Percentiles rank a stretch among this genome's conserved stretches.
Conservation (phyloP, 2,329 filamentous ascomycete genomes). For the Pestalotiopsis sp. region DNA sequence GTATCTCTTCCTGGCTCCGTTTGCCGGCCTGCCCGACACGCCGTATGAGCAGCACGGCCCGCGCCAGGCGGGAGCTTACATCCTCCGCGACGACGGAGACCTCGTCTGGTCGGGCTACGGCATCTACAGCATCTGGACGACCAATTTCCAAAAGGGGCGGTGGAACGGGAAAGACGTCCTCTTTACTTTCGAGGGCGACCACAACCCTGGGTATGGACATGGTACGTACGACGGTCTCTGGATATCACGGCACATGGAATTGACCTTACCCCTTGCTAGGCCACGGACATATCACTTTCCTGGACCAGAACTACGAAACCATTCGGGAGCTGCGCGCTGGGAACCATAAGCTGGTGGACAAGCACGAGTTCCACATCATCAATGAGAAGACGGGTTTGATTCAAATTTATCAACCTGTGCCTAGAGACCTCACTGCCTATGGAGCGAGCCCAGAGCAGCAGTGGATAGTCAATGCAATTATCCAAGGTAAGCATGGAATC, state of each 20-base stretch:
- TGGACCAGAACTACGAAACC: constrained; percentile 58
- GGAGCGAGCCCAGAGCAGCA: constrained; percentile 51
- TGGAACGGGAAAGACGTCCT: constrained; percentile 56
- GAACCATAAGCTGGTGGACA: constrained; percentile 51
- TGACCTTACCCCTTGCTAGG: constrained; percentile 21
- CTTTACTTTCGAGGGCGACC: constrained; percentile 56
- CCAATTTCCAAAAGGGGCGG: constrained; percentile 54
- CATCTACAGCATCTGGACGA: constrained; percentile 53
- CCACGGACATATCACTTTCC: constrained; percentile 54
- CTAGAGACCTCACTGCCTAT: constrained; percentile 45
- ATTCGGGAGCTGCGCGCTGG: constrained; percentile 55
- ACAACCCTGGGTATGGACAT: constrained; percentile 53
- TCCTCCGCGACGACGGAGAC: constrained; percentile 56
- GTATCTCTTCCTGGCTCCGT: constrained; percentile 47
- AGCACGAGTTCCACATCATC: constrained; percentile 59
- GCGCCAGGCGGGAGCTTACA: constrained; percentile 56
- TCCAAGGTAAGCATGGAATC: constrained; percentile 47
- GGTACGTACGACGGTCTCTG: constrained; percentile 21
- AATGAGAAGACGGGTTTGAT: constrained; percentile 56
- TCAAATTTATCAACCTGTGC: constrained; percentile 55
- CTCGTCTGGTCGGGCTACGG: constrained; percentile 60
- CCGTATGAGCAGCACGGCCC: constrained; percentile 45
- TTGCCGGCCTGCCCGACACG: constrained; percentile 37
- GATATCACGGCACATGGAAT: too few species aligned
- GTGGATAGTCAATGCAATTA: constrained; percentile 58